These are phyloP conservation scores for Obba rivulosa DNA, from an alignment of 768 basidiomycete genomes.

Conservation along the genomic window DNA sequence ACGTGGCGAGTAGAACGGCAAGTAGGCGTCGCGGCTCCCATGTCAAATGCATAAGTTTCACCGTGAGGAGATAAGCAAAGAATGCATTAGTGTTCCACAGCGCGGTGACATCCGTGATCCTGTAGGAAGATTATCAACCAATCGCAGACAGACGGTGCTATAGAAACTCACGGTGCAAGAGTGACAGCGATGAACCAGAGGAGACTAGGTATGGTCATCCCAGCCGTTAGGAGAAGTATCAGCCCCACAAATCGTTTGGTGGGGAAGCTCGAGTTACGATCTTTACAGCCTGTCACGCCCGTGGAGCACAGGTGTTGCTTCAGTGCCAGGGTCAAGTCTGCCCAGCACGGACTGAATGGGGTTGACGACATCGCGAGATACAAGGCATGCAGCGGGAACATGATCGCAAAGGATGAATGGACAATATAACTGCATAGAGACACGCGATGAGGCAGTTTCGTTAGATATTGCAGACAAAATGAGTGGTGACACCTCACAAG, in stretches of 20 bases:
- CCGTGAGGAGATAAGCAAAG: conserved; percentile 85
- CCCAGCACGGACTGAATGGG: conserved; percentile 42
- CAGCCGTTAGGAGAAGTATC: conserved; percentile 38
- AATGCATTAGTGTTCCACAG: conserved; percentile 89
- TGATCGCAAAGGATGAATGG: conserved; percentile 72
- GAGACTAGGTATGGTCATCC: conserved; percentile 58
- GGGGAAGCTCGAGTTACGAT: conserved; percentile 18
- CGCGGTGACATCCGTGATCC: conserved; percentile 75
- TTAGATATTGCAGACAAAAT: not conserved
- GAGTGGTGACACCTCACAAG: conserved; percentile 47
- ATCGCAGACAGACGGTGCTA: conserved; percentile 1
- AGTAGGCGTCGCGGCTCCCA: conserved; percentile 62
- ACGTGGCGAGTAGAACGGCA: conserved; percentile 75
- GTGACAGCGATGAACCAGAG: conserved; percentile 75
- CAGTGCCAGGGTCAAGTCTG: conserved; percentile 47
- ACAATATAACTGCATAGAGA: conserved; percentile 66
- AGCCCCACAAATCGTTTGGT: conserved; percentile 30
- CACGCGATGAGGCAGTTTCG: not conserved
- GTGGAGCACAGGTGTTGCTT: conserved; percentile 24
- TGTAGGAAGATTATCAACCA: conserved; percentile 21
- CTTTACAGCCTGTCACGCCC: not conserved
- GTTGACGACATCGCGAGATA: conserved; percentile 51
- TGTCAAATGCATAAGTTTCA: conserved; percentile 56
- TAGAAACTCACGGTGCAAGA: conserved; percentile 58
- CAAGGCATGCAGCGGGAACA: conserved; percentile 78